Percentiles rank a stretch among this genome's conserved stretches.
Conservation (phyloP, 192 early-diverging fungal species). For the Geosiphon pyriformis region DNA sequence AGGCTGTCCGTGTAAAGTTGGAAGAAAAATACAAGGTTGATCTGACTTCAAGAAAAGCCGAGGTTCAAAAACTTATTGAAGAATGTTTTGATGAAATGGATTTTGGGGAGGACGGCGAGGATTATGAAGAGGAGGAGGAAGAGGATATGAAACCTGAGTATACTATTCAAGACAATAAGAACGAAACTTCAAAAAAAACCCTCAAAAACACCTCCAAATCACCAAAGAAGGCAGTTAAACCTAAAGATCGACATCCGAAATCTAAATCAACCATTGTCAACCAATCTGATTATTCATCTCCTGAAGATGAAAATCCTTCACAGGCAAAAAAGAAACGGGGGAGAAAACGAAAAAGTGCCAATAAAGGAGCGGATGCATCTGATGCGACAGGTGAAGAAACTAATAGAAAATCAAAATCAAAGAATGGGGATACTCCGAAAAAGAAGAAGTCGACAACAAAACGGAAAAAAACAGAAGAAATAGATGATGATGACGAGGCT, state of each 20-base stretch:
- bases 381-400: constrained; percentile 8
- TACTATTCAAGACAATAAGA: constrained; percentile 4
- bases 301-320: constrained; percentile 9
- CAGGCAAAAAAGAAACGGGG: constrained; percentile 12
- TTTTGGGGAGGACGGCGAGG: not conserved
- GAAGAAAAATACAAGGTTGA: constrained; percentile 7
- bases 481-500: constrained; percentile 17
- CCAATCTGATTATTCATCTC: constrained; percentile 1
- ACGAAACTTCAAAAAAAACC: not conserved
- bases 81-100: constrained; percentile 17
- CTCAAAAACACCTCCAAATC: not conserved
- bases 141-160: not conserved
- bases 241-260: constrained; percentile 9
- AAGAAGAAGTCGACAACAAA: constrained; percentile 9
- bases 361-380: not conserved
- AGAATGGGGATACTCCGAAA: not conserved
- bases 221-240: not conserved
- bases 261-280: not conserved
- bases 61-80: constrained; percentile 15
- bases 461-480: constrained; percentile 6
- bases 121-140: not conserved
- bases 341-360: constrained; percentile 13
- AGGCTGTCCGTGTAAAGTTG: constrained; percentile 2
- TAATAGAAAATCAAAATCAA: constrained; percentile 15
- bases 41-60: not conserved